Evolutionary conservation across 2,329 filamentous ascomycete species (phyloP).

Genomic region (Alternaria ventricosa): DNA sequence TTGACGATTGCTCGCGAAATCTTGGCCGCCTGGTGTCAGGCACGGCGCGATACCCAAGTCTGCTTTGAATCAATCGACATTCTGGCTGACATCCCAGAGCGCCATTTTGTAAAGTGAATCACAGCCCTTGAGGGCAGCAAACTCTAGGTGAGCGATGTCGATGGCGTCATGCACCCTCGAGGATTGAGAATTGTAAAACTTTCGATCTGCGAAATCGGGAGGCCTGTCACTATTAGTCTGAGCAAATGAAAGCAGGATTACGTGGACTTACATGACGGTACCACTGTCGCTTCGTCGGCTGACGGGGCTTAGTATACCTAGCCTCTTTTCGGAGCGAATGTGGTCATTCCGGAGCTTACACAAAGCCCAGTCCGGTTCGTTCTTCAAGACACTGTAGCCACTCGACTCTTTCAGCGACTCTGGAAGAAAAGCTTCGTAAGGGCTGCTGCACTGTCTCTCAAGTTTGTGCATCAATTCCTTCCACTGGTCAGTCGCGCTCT

Average conservation of each 20-base stretch:
- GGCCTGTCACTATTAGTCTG: conserved; percentile 44
- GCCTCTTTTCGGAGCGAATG: conserved; percentile 56
- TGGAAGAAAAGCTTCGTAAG: conserved; percentile 68
- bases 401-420: conserved; percentile 60
- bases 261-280: conserved; percentile 49
- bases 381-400: conserved; percentile 34
- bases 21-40: conserved; percentile 69
- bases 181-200: conserved; percentile 59
- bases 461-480: conserved; percentile 54
- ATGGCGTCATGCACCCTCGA: conserved; percentile 70
- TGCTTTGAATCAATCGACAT: conserved; percentile 67
- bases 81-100: conserved; percentile 72
- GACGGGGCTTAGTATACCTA: conserved; percentile 64
- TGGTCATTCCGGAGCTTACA: conserved; percentile 67
- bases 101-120: conserved; percentile 65
- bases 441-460: conserved; percentile 65
- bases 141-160: conserved; percentile 65
- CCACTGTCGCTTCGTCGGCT: conserved; percentile 67
- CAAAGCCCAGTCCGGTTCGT: conserved; percentile 59
- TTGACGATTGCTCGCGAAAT: conserved; percentile 66
- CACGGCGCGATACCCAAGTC: conserved; percentile 68
- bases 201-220: conserved; percentile 63
- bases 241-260: too few relatives aligned
- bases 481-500: conserved; percentile 50
- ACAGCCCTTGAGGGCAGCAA: conserved; percentile 54